Evolutionary conservation across 163 green algal genomes (phyloP).

Genomic region (Scenedesmus sp.): DNA sequence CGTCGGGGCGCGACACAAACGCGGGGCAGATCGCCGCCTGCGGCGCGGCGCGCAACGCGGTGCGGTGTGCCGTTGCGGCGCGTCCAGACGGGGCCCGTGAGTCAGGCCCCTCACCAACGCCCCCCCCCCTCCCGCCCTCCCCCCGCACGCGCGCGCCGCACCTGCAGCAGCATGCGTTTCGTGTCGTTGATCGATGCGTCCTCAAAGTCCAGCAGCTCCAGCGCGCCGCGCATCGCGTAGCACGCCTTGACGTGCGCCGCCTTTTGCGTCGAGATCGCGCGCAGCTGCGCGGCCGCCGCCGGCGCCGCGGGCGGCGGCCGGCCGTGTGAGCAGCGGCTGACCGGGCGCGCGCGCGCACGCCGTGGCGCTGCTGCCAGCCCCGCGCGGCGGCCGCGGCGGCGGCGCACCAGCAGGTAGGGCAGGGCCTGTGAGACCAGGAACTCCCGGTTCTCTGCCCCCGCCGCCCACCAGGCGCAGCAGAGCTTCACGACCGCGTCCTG

Average conservation of each 20-base stretch:
- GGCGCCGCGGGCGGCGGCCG: neutral
- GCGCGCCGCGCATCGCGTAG: slow-evolving; percentile 65
- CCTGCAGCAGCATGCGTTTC: slow-evolving; percentile 68
- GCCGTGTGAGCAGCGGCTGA: neutral
- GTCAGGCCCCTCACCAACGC: too few relatives aligned
- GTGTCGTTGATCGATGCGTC: slow-evolving; percentile 71
- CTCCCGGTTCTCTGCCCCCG: slow-evolving; percentile 58
- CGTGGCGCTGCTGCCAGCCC: neutral
- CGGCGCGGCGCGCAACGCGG: too few relatives aligned
- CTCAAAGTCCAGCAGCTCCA: slow-evolving; percentile 82
- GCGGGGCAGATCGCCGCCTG: slow-evolving; percentile 64
- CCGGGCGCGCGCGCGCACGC: neutral
- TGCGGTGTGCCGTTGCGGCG: too few relatives aligned
- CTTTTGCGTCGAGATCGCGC: slow-evolving; percentile 46
- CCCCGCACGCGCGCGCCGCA: neutral
- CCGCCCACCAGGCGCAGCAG: slow-evolving; percentile 76
- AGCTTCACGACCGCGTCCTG: slow-evolving; percentile 75
- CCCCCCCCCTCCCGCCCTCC: neutral
- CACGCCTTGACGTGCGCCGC: slow-evolving; percentile 72
- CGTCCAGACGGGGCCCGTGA: too few relatives aligned
- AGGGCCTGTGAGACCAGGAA: slow-evolving; percentile 72
- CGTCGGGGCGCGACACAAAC: slow-evolving; percentile 75
- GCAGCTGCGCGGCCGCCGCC: slow-evolving; percentile 45
- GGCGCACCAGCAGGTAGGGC: slow-evolving; percentile 72
- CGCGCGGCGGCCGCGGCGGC: neutral